phyloP scores from a whole-genome alignment of 768 basidiomycete species.

The Lanmaoa rubissima region DNA sequence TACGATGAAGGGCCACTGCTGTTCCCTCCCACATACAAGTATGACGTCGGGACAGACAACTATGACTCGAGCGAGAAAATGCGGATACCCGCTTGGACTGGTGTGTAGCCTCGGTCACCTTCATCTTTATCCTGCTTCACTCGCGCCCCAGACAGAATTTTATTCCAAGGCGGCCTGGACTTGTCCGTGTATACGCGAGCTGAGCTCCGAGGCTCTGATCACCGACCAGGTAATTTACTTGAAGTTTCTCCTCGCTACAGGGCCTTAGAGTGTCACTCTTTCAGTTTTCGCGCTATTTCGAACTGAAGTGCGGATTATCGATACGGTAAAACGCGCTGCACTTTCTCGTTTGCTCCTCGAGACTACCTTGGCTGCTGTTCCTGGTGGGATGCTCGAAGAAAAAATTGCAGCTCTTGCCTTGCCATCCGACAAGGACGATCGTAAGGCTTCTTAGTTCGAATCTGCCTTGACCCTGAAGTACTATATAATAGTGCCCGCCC shows the following conservation, averaged over 20 bases:
- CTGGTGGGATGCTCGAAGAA: conserved; percentile 69
- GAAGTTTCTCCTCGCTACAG: neutral
- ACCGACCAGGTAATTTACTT: conserved; percentile 70
- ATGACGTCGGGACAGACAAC: conserved; percentile 73
- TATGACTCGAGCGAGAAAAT: conserved; percentile 97
- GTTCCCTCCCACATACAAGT: conserved; percentile 96
- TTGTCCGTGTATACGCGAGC: conserved; percentile 79
- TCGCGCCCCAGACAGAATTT: conserved; percentile 73
- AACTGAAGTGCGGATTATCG: conserved; percentile 74
- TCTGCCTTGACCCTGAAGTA: conserved; percentile 4
- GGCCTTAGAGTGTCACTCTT: neutral
- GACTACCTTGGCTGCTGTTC: conserved; percentile 56
- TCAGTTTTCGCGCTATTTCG: conserved; percentile 84
- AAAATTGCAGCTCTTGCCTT: conserved; percentile 62
- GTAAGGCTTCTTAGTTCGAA: conserved; percentile 24
- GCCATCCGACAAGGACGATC: conserved; percentile 36
- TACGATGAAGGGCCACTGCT: conserved; percentile 87
- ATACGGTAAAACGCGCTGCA: conserved; percentile 67
- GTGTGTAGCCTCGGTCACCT: conserved; percentile 39
- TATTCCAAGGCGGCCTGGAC: conserved; percentile 80
- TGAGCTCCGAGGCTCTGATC: conserved; percentile 90
- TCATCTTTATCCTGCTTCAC: conserved; percentile 2
- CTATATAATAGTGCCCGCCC: conserved; percentile 65
- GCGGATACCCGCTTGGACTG: conserved; percentile 97
- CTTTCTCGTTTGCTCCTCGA: conserved; percentile 69